phyloP scores from a whole-genome alignment of 1,139 yeast species.

The Kurtzmaniella quercitrusa region DNA sequence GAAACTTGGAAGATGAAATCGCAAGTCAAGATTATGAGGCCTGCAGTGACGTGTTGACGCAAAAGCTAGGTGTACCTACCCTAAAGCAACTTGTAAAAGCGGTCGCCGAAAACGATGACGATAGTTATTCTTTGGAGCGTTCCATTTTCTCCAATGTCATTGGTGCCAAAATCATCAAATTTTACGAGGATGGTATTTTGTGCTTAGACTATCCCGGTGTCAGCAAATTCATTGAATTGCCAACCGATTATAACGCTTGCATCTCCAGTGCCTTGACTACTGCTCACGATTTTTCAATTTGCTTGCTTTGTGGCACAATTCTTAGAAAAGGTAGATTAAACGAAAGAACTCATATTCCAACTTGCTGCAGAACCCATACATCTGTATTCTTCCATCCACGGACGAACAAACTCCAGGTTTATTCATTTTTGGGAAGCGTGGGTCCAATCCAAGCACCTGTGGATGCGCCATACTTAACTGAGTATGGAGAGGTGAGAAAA shows the following conservation, averaged over 20 bases:
- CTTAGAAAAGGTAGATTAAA: conserved; percentile 14
- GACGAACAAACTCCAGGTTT: conserved; percentile 31
- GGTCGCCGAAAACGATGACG: conserved; percentile 7
- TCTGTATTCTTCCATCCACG: conserved; percentile 45
- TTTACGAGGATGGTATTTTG: conserved; percentile 20
- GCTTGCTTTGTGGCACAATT: conserved; percentile 28
- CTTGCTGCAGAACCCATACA: conserved; percentile 21
- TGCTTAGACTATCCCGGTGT: conserved; percentile 33
- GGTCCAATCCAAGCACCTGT: conserved; percentile 29
- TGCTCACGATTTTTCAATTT: conserved; percentile 23
- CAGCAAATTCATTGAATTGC: conserved; percentile 32
- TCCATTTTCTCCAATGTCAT: conserved; percentile 21
- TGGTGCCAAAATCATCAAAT: conserved; percentile 24
- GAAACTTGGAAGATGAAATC: conserved; percentile 15
- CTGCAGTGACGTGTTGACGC: conserved; percentile 18
- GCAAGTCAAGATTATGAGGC: conserved; percentile 16
- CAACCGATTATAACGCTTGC: conserved; percentile 30
- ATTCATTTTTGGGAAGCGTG: conserved; percentile 22
- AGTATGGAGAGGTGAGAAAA: conserved; percentile 64
- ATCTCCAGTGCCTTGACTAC: conserved; percentile 20
- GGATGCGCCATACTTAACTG: conserved; percentile 65
- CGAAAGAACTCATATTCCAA: conserved; percentile 20
- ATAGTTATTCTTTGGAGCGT: conserved; percentile 18
- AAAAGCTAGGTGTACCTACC: conserved; percentile 18
- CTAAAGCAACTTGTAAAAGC: conserved; percentile 15